A percentile compares a stretch with the other conserved stretches of the same genome.
Evolutionary conservation across 2,329 filamentous ascomycete genomes (phyloP).

Genomic region (Pseudogymnoascus sp.): DNA sequence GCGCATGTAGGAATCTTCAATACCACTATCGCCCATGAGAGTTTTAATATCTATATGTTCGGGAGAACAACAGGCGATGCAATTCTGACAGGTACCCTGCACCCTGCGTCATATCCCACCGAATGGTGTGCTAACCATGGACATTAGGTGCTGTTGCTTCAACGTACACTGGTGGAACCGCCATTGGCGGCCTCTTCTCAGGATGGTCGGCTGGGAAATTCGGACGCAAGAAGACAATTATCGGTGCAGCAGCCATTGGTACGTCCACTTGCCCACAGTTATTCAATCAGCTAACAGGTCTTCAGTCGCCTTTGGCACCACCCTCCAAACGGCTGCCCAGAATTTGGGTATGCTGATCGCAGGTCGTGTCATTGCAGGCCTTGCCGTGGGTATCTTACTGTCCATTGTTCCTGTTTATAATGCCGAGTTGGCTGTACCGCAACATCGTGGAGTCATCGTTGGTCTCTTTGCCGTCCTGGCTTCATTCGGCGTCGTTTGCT

Average conservation of each 20-base stretch:
- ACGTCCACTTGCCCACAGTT: not conserved
- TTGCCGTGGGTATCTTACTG: slow-evolving; percentile 13
- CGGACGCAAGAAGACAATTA: not conserved
- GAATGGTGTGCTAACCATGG: not conserved
- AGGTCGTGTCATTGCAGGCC: slow-evolving; percentile 22
- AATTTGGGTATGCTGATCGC: slow-evolving; percentile 24
- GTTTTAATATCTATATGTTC: slow-evolving; percentile 30
- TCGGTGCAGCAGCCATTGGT: not conserved
- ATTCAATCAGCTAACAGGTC: not conserved
- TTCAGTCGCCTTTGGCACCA: slow-evolving; percentile 19
- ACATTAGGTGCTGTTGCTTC: not conserved
- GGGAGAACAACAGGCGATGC: slow-evolving; percentile 23
- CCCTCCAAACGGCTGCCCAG: slow-evolving; percentile 22
- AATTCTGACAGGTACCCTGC: slow-evolving; percentile 17
- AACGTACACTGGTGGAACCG: not conserved
- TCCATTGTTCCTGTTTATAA: slow-evolving; percentile 23
- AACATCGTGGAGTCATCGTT: slow-evolving; percentile 25
- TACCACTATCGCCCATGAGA: slow-evolving; percentile 29
- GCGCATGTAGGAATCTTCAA: slow-evolving; percentile 24
- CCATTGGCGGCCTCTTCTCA: not conserved
- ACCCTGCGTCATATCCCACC: not conserved
- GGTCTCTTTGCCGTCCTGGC: slow-evolving; percentile 31
- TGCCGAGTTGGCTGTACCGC: slow-evolving; percentile 28
- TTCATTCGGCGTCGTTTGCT: slow-evolving; percentile 31
- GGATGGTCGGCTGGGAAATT: not conserved